Percentiles rank a stretch among this genome's conserved stretches.
phyloP scores from a whole-genome alignment of 306 rosid species.

The Senna siamea region DNA sequence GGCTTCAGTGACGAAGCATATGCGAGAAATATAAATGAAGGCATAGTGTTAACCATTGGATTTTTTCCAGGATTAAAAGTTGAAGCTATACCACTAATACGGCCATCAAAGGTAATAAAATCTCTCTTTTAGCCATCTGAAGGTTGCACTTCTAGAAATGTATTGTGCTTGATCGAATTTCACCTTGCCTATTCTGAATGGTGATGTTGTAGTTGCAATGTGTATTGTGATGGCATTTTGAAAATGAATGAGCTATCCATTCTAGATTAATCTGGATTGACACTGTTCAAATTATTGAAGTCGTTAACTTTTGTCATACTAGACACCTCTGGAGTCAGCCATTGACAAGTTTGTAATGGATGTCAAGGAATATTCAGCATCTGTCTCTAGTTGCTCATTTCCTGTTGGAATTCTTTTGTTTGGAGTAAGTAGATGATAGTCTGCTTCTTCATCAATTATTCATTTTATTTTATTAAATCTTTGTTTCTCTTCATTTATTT shows the following conservation, averaged over 20 bases:
- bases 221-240: conserved; percentile 10
- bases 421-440: conserved; percentile 47
- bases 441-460: conserved; percentile 20
- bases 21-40: conserved; percentile 48
- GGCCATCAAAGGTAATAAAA: conserved; percentile 42
- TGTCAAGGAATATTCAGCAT: conserved; percentile 49
- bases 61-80: conserved; percentile 75
- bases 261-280: not conserved
- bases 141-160: conserved; percentile 5
- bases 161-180: not conserved
- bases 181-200: not conserved
- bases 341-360: conserved; percentile 43
- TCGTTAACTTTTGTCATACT: conserved; percentile 28
- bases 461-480: conserved; percentile 19
- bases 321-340: conserved; percentile 40
- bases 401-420: conserved; percentile 51
- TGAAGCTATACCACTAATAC: conserved; percentile 61
- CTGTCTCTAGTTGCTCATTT: conserved; percentile 43
- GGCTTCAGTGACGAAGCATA: conserved; percentile 36
- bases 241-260: conserved; percentile 8
- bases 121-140: conserved; percentile 3
- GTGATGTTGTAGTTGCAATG: not conserved
- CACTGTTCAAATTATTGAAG: conserved; percentile 8
- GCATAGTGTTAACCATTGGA: conserved; percentile 70
- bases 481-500: conserved; percentile 3